Conservation (phyloP, 148 eudicot genomes). For the Rhododendron williamsianum region DNA sequence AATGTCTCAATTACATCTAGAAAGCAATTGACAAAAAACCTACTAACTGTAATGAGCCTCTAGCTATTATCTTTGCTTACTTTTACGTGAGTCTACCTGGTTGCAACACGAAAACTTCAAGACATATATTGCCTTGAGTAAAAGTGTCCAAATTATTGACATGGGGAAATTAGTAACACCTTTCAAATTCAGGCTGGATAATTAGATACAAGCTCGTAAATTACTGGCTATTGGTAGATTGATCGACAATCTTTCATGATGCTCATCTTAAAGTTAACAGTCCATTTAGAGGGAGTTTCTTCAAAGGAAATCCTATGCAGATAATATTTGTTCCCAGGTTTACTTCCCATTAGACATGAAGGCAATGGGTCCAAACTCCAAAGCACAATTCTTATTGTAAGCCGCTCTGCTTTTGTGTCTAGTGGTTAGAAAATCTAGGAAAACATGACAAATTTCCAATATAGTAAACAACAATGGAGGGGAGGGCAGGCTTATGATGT, state of each 20-base stretch:
- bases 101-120: neutral
- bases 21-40: neutral
- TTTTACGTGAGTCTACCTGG: neutral
- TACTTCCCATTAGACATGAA: neutral
- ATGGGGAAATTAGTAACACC: neutral
- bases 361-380: neutral
- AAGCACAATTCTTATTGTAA: neutral
- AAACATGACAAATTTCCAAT: neutral
- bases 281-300: neutral
- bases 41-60: neutral
- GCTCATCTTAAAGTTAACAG: neutral
- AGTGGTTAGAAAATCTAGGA: neutral
- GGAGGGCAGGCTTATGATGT: neutral
- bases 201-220: neutral
- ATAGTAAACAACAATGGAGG: neutral
- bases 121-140: slow-evolving; percentile 2
- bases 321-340: neutral
- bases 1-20: neutral
- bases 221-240: neutral
- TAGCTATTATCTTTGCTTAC: neutral
- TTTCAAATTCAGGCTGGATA: neutral
- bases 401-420: neutral
- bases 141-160: neutral
- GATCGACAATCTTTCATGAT: neutral
- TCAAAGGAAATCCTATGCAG: neutral